These are phyloP conservation scores for Lanmaoa rubissima DNA, from an alignment of 768 basidiomycete genomes.

Conservation along the genomic window DNA sequence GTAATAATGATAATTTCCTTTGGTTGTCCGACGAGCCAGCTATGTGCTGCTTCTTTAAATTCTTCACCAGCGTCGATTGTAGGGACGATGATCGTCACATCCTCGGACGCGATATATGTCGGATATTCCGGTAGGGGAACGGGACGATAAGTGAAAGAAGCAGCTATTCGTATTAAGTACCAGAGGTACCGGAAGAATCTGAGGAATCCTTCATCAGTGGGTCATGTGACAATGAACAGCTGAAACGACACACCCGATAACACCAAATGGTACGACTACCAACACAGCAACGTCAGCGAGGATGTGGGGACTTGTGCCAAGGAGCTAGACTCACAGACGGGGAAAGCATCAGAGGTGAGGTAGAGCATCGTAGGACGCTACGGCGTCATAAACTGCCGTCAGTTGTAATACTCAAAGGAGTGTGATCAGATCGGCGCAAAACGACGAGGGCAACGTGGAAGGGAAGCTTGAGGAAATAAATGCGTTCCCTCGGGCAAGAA, in stretches of 20 bases:
- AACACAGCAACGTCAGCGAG: conserved; percentile 6
- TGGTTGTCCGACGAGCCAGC: conserved; percentile 89
- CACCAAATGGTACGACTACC: conserved; percentile 84
- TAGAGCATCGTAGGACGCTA: conserved; percentile 59
- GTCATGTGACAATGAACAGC: background rate
- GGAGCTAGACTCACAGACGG: conserved; percentile 66
- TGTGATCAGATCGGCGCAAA: conserved; percentile 8
- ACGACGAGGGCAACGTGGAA: conserved; percentile 4
- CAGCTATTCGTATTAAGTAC: conserved; percentile 83
- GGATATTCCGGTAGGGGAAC: conserved; percentile 88
- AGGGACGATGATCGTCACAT: conserved; percentile 95
- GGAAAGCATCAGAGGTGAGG: conserved; percentile 87
- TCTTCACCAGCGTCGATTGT: conserved; percentile 96
- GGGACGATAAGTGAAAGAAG: conserved; percentile 80
- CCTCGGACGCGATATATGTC: conserved; percentile 85
- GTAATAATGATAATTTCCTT: conserved; percentile 78
- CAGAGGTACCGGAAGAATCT: conserved; percentile 94
- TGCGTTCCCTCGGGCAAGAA: no score
- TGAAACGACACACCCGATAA: conserved; percentile 63
- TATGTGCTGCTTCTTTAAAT: conserved; percentile 90
- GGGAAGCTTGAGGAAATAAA: background rate
- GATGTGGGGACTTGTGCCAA: background rate
- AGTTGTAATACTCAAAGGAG: conserved; percentile 10
- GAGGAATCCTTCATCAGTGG: conserved; percentile 7
- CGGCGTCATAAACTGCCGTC: background rate